Evolutionary conservation across 148 eudicot genomes (phyloP), one percentile per base, ranked within the genome.

Genomic region (Chenopodium berlandieri): DNA sequence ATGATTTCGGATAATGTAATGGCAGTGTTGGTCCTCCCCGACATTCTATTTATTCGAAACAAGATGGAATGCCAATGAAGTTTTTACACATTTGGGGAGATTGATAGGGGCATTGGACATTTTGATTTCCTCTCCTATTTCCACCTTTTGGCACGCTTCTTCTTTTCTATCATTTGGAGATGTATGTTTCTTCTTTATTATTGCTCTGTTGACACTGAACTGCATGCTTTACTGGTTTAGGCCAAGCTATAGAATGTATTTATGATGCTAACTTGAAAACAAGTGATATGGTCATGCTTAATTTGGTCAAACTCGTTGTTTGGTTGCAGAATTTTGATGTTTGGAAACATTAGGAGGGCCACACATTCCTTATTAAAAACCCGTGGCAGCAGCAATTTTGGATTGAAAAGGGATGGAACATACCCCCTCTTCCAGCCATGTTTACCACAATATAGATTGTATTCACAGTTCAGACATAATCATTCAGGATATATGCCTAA

Each of bases 301-400:
- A 27, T 1, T 54, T n/a, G 17, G 63, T 64, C 9, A 27, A 75
- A 54, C 66, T 30, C 48, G 31, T 84, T 48, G 44, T 65, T 30
- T 25, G 71, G 65, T 87, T 77, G 89, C 96, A 95, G 97, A 81
- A 82, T 91, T 73, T 85, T 93, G 87, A 84, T 88, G 81, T 56
- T 87, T 69, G 79, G 91, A 50, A 91, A 86, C 44, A 83, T 86
- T 79, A 89, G 78, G 85, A 90, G 85, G 85, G 83, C 86, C 23
- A 82, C 88, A 65, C 82, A 82, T 52, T 80, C 86, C 47, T 47
- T 88, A 74, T 13, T 68, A 50, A 68, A 82, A 78, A 84, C 79
- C 74, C 88, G 81, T 75, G 54, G 78, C 32, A 79, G 80, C 80
- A 47, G 84, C 80, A 37, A 70, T 81, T 80, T 87, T 76, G 89